phyloP scores from a whole-genome alignment of 169 alveolate genomes.

The Cryptosporidium meleagridis region DNA sequence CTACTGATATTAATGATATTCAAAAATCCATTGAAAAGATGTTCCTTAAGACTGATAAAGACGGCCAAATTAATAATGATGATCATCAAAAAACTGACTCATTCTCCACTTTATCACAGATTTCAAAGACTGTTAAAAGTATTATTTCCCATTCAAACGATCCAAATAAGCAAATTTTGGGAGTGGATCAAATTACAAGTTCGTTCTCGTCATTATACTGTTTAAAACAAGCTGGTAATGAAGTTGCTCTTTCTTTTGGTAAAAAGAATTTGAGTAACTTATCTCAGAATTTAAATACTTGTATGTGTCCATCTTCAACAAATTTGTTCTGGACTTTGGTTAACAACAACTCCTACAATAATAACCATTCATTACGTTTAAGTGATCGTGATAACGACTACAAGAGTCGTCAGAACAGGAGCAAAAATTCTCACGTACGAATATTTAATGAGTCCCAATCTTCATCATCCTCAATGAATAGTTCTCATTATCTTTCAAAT shows the following conservation, averaged over 20 bases:
- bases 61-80: not conserved
- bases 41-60: not conserved
- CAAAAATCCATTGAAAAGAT: conserved; percentile 8
- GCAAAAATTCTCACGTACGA: not conserved
- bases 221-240: not conserved
- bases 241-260: not conserved
- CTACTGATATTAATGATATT: not conserved
- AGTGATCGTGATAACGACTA: not conserved
- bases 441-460: not conserved
- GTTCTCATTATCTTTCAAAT: not conserved
- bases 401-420: not conserved
- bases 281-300: conserved; percentile 34
- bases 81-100: not conserved
- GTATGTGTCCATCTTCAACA: conserved; percentile 60
- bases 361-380: not conserved
- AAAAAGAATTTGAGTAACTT: not conserved
- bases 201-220: conserved; percentile 48
- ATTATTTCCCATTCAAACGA: conserved; percentile 14
- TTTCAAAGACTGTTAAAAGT: conserved; percentile 27
- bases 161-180: not conserved
- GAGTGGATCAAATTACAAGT: not conserved
- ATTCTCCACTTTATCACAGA: not conserved
- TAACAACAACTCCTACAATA: not conserved
- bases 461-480: not conserved
- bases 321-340: conserved; percentile 20